Evolutionary conservation across 2,329 filamentous ascomycete genomes (phyloP), one percentile per base, ranked within the genome.

Genomic region (Pleoardoris graminearum): DNA sequence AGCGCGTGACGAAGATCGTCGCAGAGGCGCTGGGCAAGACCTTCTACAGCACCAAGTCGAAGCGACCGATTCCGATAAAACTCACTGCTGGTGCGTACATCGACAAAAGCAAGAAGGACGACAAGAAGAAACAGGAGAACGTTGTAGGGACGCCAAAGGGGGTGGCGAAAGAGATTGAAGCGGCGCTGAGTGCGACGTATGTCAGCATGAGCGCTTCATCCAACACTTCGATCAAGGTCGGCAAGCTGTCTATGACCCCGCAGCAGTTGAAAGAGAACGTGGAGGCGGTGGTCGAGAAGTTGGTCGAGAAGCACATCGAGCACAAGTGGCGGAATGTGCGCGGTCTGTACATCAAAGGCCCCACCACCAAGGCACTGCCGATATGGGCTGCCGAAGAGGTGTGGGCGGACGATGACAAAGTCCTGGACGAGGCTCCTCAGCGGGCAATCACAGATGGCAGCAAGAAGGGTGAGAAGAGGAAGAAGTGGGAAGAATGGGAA

Each of bases 331-430:
- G 84, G 67, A 94, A 93, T 72, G 82, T 97, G 58, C 87, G 87
- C 74, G 84, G 85, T 58, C 78, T 99, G 56, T 91, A 96, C 74
- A 82, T 99, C 79, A 99, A 97, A 82, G 90, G 91, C 3, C 88
- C 90, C 23, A 86, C 90, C 68, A 96, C 93, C 4, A 88, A 87
- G 55, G 89, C 93, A 7, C 81, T 99, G 67, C 94, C 94, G n/a
- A 86, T 99, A 70, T 99, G 91, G 90, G 78, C 96, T 69, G 89
- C 93, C 4, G 88, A 91, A 62, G 91, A 97, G 80, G 80, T 99
- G 59, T 99, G 94, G 91, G 75, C 87, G 14, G 89, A 94, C 60
- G 84, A 87, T 54, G 82, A 85, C 55, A 86, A 90, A 67, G 85
- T 96, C 6, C 78, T 94, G 37, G 76, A 79, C 5, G 77, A 82